phyloP scores from a whole-genome alignment of 1,284 basidiomycete species.

The Ustilago esculenta region DNA sequence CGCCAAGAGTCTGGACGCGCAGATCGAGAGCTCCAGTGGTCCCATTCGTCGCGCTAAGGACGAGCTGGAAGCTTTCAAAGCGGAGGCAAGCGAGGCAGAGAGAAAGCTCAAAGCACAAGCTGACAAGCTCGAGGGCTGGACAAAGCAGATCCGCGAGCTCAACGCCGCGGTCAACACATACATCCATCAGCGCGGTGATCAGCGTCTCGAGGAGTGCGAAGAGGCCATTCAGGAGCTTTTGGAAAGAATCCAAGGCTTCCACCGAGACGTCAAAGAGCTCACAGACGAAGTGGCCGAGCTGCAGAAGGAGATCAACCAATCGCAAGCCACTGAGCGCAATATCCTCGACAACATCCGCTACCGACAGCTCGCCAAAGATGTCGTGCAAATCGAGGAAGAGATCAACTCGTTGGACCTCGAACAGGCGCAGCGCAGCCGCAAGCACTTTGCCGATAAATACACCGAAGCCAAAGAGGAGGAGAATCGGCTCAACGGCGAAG shows the following conservation, averaged over 20 bases:
- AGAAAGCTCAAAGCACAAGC: slow-evolving; percentile 70
- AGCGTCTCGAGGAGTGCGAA: slow-evolving; percentile 48
- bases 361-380: slow-evolving; percentile 76
- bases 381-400: slow-evolving; percentile 76
- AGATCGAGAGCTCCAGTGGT: slow-evolving; percentile 74
- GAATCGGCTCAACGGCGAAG: slow-evolving; percentile 77
- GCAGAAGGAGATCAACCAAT: slow-evolving; percentile 67
- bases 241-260: slow-evolving; percentile 38
- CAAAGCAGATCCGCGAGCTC: slow-evolving; percentile 53
- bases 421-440: slow-evolving; percentile 67
- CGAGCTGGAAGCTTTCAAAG: slow-evolving; percentile 73
- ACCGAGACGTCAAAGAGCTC: slow-evolving; percentile 39
- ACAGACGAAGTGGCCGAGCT: slow-evolving; percentile 50
- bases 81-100: slow-evolving; percentile 72
- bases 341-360: slow-evolving; percentile 87
- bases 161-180: slow-evolving; percentile 40
- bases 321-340: slow-evolving; percentile 71
- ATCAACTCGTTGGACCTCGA: slow-evolving; percentile 71
- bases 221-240: slow-evolving; percentile 59
- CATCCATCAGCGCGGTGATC: slow-evolving; percentile 43
- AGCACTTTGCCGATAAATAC: slow-evolving; percentile 85
- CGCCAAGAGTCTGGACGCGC: slow-evolving; percentile 71
- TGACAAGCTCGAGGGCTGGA: slow-evolving; percentile 32
- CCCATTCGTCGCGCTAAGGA: slow-evolving; percentile 77
- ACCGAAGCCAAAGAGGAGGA: slow-evolving; percentile 76